Evolutionary conservation across 345 rosid genomes (phyloP), one percentile per base, ranked within the genome.

Genomic region (Populus davidiana): DNA sequence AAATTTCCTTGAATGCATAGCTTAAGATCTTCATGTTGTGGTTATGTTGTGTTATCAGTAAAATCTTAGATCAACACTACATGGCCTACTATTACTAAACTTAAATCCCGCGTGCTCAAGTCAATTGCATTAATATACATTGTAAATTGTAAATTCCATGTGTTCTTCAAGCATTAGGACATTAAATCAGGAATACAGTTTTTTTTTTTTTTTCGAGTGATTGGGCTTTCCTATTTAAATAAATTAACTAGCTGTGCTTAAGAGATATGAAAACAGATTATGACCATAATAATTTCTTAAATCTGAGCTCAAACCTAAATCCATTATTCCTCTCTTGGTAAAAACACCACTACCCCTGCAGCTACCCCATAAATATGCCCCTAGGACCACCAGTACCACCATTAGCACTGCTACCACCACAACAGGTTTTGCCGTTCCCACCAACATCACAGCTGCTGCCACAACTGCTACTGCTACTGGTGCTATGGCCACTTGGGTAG

Each of bases 351-450:
- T 87, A 89, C 80, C 90, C 81, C 80, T 81, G 87, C 79, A 83
- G 88, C 92, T 86, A 92, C 84, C 90, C 94, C 93, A 90, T 93
- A 91, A 92, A 86, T 47, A 88, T 71, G 92, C 85, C 82, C 96
- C 97, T 79, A 91, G 78, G 84, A 89, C 91, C 84, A 89, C 83
- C 76, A 82, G 81, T 82, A 74, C 63, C 81, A 78, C 84, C 94
- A 91, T 82, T 90, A 90, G 80, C 85, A 86, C 81, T 75, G 83
- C 85, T 75, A 86, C 90, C 91, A 89, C 90, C 82, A 83, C 78
- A 83, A 92, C 84, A 83, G 90, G 89, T 86, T 86, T 85, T 82
- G 87, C 87, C 29, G 79, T 83, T 86, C 92, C 89, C 81, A 87
- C 85, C 89, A 90, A 89, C 93, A 88, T 85, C 83, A 85, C 85